Percentiles rank a stretch among this genome's conserved stretches.
Conservation (phyloP, 352 stramenopile species). For the Saprolegnia parasitica region DNA sequence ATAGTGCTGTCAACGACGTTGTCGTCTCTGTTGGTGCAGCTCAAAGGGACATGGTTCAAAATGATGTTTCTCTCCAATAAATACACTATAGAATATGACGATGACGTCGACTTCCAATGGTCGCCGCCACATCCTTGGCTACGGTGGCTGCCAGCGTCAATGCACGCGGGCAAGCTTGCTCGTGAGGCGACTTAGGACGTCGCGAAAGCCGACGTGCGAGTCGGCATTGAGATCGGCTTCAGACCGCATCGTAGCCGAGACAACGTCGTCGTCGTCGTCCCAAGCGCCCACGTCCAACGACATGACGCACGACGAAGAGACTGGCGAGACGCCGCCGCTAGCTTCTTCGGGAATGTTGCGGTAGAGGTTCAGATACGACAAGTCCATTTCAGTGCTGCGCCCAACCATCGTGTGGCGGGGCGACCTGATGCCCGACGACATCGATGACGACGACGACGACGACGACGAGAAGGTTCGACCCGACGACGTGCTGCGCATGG, state of each 20-base stretch:
- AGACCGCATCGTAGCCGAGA: not conserved
- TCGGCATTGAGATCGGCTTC: too few relatives aligned
- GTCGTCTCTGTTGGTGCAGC: too few relatives aligned
- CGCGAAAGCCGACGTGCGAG: too few relatives aligned
- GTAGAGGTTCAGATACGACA: conserved; percentile 8
- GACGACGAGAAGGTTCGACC: not conserved
- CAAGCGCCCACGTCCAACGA: not conserved
- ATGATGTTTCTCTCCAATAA: too few relatives aligned
- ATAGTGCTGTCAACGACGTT: too few relatives aligned
- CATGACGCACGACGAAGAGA: conserved; percentile 11
- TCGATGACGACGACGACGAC: not conserved
- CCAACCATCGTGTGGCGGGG: not conserved
- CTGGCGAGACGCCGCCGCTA: not conserved
- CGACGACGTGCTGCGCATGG: not conserved
- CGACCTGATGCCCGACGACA: not conserved
- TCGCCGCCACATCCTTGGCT: too few relatives aligned
- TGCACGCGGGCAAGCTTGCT: too few relatives aligned
- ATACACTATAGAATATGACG: too few relatives aligned
- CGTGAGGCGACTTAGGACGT: too few relatives aligned
- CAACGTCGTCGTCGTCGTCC: conserved; percentile 7
- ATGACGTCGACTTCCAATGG: too few relatives aligned
- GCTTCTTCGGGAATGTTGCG: conserved; percentile 5
- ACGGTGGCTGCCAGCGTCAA: too few relatives aligned
- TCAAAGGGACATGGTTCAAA: too few relatives aligned
- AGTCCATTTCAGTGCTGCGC: not conserved